Evolutionary conservation across 208 protist species (phyloP).

Genomic region (Wallacemonas collosoma): DNA sequence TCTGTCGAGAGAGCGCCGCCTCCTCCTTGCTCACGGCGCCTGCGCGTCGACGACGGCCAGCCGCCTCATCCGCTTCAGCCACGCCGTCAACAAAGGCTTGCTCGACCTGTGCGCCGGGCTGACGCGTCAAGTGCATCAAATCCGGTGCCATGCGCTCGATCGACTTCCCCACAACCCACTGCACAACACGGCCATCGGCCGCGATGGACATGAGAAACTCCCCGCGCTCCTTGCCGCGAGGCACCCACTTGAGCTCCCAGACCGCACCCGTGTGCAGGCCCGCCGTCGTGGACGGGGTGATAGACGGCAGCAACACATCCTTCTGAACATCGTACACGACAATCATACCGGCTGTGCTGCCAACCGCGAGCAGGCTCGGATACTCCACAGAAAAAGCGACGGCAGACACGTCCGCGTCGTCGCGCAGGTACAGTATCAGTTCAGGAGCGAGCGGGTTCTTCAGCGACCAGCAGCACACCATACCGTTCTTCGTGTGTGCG

Average conservation of each 20-base stretch:
- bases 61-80: slow-evolving; percentile 49
- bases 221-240: slow-evolving; percentile 81
- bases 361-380: slow-evolving; percentile 93
- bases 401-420: slow-evolving; percentile 87
- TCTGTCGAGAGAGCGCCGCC: slow-evolving; percentile 92
- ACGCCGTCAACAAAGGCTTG: slow-evolving; percentile 74
- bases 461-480: slow-evolving; percentile 97
- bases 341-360: slow-evolving; percentile 92
- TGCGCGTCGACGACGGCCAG: slow-evolving; percentile 20
- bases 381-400: slow-evolving; percentile 92
- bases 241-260: slow-evolving; percentile 95
- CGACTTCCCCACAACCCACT: slow-evolving; percentile 96
- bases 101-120: slow-evolving; percentile 69
- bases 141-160: slow-evolving; percentile 88
- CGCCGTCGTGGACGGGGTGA: slow-evolving; percentile 52
- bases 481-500: slow-evolving; percentile 35
- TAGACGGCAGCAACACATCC: slow-evolving; percentile 66
- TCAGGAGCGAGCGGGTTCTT: slow-evolving; percentile 94
- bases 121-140: slow-evolving; percentile 93
- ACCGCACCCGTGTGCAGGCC: slow-evolving; percentile 95
- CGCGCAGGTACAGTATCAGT: slow-evolving; percentile 77
- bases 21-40: slow-evolving; percentile 50
- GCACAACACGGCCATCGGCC: slow-evolving; percentile 94
- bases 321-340: slow-evolving; percentile 94
- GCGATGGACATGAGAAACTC: slow-evolving; percentile 96